Evolutionary conservation across 441 rosid genomes (phyloP).

Genomic region (Eruca vesicaria): DNA sequence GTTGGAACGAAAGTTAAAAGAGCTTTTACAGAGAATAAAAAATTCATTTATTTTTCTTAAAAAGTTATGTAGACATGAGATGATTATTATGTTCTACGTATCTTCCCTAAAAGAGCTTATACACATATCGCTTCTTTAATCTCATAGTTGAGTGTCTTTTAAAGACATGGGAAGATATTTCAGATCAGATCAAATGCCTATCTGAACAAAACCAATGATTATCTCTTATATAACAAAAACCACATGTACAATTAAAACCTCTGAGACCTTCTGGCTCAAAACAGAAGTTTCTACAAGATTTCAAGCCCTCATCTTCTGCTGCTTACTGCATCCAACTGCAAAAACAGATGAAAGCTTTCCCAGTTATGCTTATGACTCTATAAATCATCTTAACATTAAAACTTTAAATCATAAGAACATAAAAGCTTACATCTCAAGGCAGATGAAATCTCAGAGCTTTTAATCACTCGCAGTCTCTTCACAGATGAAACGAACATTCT

Average conservation of each 20-base stretch:
- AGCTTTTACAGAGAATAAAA: constrained; percentile 26
- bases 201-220: constrained; percentile 22
- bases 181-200: constrained; percentile 15
- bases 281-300: not conserved
- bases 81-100: not conserved
- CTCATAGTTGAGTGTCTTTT: constrained; percentile 16
- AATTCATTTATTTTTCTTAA: not conserved
- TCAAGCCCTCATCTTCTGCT: constrained; percentile 25
- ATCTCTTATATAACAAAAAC: constrained; percentile 27
- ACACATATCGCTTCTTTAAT: not conserved
- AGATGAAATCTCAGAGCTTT: constrained; percentile 63
- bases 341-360: not conserved
- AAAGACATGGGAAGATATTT: constrained; percentile 2
- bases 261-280: not conserved
- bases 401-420: not conserved
- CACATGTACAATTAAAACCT: constrained; percentile 21
- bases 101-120: not conserved
- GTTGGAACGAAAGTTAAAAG: constrained; percentile 20
- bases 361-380: not conserved
- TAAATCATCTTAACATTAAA: not conserved
- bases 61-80: constrained; percentile 19
- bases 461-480: constrained; percentile 73
- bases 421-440: constrained; percentile 49
- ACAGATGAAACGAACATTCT: constrained; percentile 78
- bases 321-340: constrained; percentile 31